Base-by-base conservation (phyloP, 345 rosid species). In the Brassica juncea region DNA sequence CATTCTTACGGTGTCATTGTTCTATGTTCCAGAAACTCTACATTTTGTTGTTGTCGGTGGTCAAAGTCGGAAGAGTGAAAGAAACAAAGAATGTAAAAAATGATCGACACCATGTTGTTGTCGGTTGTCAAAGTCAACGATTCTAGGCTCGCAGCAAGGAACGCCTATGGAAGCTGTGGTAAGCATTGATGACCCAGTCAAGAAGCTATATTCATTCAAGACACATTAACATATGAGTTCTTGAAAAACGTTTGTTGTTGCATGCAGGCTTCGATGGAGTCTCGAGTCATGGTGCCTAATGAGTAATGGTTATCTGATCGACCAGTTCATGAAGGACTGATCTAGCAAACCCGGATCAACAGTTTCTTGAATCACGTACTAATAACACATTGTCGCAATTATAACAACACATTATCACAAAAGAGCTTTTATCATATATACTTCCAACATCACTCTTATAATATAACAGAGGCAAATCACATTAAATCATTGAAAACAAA, bases 401-500 rank as follows among this genome's bases (percentile, higher is more conserved):
- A 3, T 3, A 44, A 12, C 23, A 54, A 21, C 30, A 21, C 59
- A 58, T 28, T 8, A 42, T 61, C 68, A 61, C 52, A 52, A 31
- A 49, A 52, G 27, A 74, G 54, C 16, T 32, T 71, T 57, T 66
- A 2, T 55, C 6, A 7, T 15, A 42, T 42, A 47, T 47, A 47
- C 54, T 47, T 44, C 4, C 54, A 12, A 47, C 54, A 47, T 47
- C 54, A 12, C 62, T 57, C 62, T 57, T 57, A 61, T 42, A 66
- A 58, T 19, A 32, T 35, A 39, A 39, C 58, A 73, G 15, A 7
- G 14, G 37, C 37, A 42, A 30, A 72, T 72, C 54, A 60, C 61
- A 66, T 65, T 39, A 19, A 35, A 54, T 9, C 23, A 9, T 28
- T 3, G 64, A 30, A 78, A 78, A 55, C 10, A 32, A 7, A 76